Percentiles rank a stretch among this genome's conserved stretches.
Evolutionary conservation across 305 asterid species (phyloP).

Genomic region (Fraxinus baroniana): DNA sequence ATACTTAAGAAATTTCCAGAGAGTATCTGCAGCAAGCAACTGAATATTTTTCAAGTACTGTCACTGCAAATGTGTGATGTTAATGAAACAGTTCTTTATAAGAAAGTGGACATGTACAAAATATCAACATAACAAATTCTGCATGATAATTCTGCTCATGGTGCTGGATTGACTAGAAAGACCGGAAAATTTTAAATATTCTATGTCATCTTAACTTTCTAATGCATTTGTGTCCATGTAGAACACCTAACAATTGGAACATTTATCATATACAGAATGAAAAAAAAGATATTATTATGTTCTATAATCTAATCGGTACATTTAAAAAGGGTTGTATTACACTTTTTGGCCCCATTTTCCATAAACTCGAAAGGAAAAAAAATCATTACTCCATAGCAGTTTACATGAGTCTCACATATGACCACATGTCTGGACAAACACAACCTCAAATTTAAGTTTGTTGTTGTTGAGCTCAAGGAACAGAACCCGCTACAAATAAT

Average conservation of each 20-base stretch:
- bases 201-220: background rate
- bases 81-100: constrained; percentile 5
- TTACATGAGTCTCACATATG: background rate
- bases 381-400: background rate
- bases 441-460: background rate
- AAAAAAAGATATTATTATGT: background rate
- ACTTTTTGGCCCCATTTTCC: background rate
- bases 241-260: constrained; percentile 5
- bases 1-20: constrained; percentile 69
- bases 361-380: constrained; percentile 19
- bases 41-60: constrained; percentile 18
- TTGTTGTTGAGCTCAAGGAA: background rate
- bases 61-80: constrained; percentile 13
- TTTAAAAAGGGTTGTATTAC: background rate
- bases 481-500: background rate
- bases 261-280: background rate
- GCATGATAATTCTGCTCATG: background rate
- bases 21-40: constrained; percentile 57
- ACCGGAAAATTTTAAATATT: background rate
- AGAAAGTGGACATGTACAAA: background rate
- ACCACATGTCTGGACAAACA: background rate
- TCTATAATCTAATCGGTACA: background rate
- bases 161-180: background rate
- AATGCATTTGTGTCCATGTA: background rate
- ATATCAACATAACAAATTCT: background rate